A percentile compares a stretch with the other conserved stretches of the same genome.
phyloP scores from a whole-genome alignment of 345 rosid species.

The Citrus medica region DNA sequence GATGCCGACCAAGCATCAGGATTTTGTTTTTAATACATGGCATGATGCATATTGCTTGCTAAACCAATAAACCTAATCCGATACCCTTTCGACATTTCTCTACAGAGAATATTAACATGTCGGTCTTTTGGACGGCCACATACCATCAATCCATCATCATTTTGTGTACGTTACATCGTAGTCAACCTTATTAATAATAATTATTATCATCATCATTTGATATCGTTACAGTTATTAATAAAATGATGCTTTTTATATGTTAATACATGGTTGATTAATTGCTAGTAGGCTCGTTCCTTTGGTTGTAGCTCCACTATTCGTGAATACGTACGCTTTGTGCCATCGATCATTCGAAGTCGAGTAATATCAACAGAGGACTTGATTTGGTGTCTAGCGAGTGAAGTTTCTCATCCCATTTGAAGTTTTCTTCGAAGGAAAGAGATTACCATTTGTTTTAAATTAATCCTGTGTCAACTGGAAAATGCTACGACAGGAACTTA shows the following conservation, averaged over 20 bases:
- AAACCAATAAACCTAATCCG: slow-evolving; percentile 26
- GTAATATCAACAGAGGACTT: no score
- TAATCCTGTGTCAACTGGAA: slow-evolving; percentile 10
- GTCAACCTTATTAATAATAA: slow-evolving; percentile 11
- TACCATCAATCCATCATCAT: slow-evolving; percentile 11
- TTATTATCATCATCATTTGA: neutral
- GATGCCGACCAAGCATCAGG: slow-evolving; percentile 52
- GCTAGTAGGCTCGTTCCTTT: no score
- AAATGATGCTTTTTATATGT: neutral
- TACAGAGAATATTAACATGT: slow-evolving; percentile 14
- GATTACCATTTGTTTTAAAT: neutral
- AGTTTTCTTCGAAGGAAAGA: no score
- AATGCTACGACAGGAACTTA: neutral
- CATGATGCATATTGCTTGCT: slow-evolving; percentile 30
- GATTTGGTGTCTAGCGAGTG: no score
- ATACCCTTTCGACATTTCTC: neutral
- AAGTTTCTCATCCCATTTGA: no score
- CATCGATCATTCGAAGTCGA: no score
- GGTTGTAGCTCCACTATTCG: no score
- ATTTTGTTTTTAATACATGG: slow-evolving; percentile 22
- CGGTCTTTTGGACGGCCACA: slow-evolving; percentile 29
- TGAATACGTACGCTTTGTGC: no score
- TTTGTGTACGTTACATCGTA: slow-evolving; percentile 3
- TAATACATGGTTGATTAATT: neutral
- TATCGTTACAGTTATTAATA: neutral